Percentiles rank a stretch among this genome's conserved stretches.
Evolutionary conservation across 192 early-diverging fungal genomes (phyloP).

Genomic region (Spinellus fusiger): DNA sequence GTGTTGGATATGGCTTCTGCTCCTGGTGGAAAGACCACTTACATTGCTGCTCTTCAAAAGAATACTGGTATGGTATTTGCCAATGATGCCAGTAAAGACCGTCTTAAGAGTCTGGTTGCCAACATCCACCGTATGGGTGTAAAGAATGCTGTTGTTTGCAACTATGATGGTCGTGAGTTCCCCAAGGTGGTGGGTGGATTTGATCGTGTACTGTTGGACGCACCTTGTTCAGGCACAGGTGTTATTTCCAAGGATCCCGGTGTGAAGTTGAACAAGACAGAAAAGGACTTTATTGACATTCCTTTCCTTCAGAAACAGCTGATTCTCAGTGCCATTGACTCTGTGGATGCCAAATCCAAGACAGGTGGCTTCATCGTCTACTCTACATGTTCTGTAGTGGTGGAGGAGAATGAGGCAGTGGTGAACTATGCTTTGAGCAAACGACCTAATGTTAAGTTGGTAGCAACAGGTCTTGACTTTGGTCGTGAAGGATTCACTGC

Average conservation of each 20-base stretch:
- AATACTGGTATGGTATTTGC: conserved; percentile 97
- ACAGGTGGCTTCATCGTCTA: conserved; percentile 98
- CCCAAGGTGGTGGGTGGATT: conserved; percentile 96
- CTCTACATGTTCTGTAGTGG: conserved; percentile 96
- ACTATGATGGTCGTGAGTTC: conserved; percentile 98
- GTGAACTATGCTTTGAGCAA: conserved; percentile 93
- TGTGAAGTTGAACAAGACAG: conserved; percentile 92
- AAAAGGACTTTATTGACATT: conserved; percentile 88
- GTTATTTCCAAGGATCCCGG: conserved; percentile 97
- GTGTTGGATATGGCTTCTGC: conserved; percentile 97
- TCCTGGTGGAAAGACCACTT: conserved; percentile 97
- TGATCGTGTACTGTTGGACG: conserved; percentile 94
- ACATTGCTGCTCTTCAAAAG: conserved; percentile 92
- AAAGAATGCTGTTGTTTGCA: conserved; percentile 62
- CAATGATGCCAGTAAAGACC: conserved; percentile 94
- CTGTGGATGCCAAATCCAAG: conserved; percentile 84
- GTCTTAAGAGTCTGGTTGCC: conserved; percentile 78
- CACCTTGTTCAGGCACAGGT: conserved; percentile 97
- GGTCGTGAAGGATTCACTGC: conserved; percentile 85
- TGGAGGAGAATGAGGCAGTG: conserved; percentile 97
- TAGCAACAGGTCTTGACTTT: conserved; percentile 86
- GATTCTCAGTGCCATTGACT: conserved; percentile 95
- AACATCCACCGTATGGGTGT: conserved; percentile 33
- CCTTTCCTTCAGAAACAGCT: conserved; percentile 95
- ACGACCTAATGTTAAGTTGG: conserved; percentile 91